Evolutionary conservation across 2,329 filamentous ascomycete species (phyloP).

Genomic region (Pseudopithomyces chartarum): DNA sequence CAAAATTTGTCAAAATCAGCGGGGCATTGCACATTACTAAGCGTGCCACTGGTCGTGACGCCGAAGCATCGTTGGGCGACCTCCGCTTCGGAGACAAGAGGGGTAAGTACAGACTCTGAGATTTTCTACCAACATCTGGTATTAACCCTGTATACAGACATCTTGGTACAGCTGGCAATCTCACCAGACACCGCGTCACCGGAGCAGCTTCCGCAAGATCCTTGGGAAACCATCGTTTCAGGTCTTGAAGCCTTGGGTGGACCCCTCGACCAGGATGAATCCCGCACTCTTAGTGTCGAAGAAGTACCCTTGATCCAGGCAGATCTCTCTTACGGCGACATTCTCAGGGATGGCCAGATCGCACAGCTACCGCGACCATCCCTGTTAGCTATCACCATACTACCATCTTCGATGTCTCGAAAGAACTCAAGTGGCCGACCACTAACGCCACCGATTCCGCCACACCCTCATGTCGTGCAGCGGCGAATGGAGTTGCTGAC

Average conservation of each 20-base stretch:
- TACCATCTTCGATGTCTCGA: constrained; percentile 71
- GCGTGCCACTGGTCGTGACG: constrained; percentile 90
- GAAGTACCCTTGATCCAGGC: constrained; percentile 95
- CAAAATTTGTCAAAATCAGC: constrained; percentile 98
- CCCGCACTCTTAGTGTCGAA: constrained; percentile 82
- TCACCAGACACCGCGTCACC: constrained; percentile 80
- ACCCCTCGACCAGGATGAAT: constrained; percentile 82
- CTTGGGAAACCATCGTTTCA: constrained; percentile 97
- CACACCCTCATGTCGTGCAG: constrained; percentile 93
- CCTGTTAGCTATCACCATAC: constrained; percentile 92
- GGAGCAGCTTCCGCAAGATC: constrained; percentile 87
- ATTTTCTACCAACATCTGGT: background rate
- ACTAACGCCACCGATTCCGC: constrained; percentile 78
- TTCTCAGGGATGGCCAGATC: constrained; percentile 83
- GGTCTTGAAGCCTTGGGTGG: constrained; percentile 92
- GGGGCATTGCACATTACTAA: constrained; percentile 96
- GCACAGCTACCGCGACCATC: constrained; percentile 88
- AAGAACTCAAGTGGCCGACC: constrained; percentile 59
- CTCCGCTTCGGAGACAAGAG: constrained; percentile 93
- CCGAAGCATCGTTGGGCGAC: constrained; percentile 89
- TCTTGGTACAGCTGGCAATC: constrained; percentile 92
- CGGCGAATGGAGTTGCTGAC: constrained; percentile 96
- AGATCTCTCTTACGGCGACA: constrained; percentile 90
- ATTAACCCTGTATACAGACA: constrained; percentile 60
- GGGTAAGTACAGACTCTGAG: constrained; percentile 41